Conservation (phyloP, 768 basidiomycete species). For the Brasilioporus rufonigricans region DNA sequence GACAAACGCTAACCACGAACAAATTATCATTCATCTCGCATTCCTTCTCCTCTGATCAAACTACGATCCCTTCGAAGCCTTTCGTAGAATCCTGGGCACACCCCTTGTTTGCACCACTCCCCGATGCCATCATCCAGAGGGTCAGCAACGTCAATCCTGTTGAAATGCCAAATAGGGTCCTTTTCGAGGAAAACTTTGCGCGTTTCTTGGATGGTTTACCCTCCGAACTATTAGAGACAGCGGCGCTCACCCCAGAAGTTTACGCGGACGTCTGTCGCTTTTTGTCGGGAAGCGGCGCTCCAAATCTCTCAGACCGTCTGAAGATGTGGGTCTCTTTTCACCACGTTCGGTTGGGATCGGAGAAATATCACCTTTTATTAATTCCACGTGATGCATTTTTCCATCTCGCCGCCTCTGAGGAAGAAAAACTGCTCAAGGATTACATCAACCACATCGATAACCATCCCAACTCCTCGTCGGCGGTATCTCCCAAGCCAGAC, state of each 20-base stretch:
- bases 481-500: conserved; percentile 20
- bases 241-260: conserved; percentile 50
- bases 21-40: conserved; percentile 46
- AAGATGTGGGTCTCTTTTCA: conserved; percentile 58
- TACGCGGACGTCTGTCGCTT: conserved; percentile 53
- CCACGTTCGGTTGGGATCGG: conserved; percentile 60
- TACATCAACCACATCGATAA: conserved; percentile 42
- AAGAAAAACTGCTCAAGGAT: conserved; percentile 48
- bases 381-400: conserved; percentile 61
- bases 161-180: conserved; percentile 58
- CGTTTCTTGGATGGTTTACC: conserved; percentile 52
- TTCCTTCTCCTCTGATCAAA: conserved; percentile 38
- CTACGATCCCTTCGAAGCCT: conserved; percentile 38
- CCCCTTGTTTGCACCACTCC: conserved; percentile 58
- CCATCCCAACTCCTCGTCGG: conserved; percentile 1
- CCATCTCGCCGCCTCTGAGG: conserved; percentile 45
- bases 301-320: conserved; percentile 39
- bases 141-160: conserved; percentile 51
- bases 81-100: conserved; percentile 59
- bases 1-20: conserved; percentile 21
- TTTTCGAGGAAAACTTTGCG: conserved; percentile 49
- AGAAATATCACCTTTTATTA: conserved; percentile 54
- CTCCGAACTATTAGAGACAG: conserved; percentile 57
- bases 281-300: conserved; percentile 37
- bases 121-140: conserved; percentile 51